A percentile compares a stretch with the other conserved stretches of the same genome.
Conservation (phyloP, 2,329 filamentous ascomycete species). For the Didymosphaeria variabile region DNA sequence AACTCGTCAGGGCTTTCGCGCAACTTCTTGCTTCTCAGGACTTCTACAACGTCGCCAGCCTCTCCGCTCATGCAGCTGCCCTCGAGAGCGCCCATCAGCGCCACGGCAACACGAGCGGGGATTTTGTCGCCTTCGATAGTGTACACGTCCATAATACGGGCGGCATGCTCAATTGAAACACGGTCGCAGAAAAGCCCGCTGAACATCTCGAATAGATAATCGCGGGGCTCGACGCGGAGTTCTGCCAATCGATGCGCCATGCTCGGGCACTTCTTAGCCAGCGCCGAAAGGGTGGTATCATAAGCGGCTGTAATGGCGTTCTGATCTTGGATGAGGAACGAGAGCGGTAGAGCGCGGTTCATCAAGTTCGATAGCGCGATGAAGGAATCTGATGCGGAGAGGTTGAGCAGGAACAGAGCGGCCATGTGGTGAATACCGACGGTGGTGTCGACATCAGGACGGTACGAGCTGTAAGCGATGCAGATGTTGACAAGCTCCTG, state of each 20-base stretch:
- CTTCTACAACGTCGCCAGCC: slow-evolving; percentile 33
- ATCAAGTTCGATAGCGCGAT: slow-evolving; percentile 78
- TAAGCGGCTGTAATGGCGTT: slow-evolving; percentile 75
- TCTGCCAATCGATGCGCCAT: slow-evolving; percentile 69
- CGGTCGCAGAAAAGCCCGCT: slow-evolving; percentile 68
- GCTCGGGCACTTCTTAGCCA: slow-evolving; percentile 69
- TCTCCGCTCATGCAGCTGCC: slow-evolving; percentile 50
- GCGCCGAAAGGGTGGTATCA: slow-evolving; percentile 72
- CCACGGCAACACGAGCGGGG: slow-evolving; percentile 75
- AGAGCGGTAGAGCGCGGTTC: slow-evolving; percentile 77
- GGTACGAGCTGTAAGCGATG: slow-evolving; percentile 82
- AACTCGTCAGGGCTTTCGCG: slow-evolving; percentile 40
- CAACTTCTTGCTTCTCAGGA: slow-evolving; percentile 27
- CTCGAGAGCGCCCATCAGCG: slow-evolving; percentile 66
- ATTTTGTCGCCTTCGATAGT: slow-evolving; percentile 82
- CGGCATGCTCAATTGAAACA: slow-evolving; percentile 73
- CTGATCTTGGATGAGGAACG: slow-evolving; percentile 75
- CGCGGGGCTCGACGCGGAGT: slow-evolving; percentile 50
- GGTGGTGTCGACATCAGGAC: slow-evolving; percentile 81
- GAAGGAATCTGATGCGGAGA: slow-evolving; percentile 72
- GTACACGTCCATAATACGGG: slow-evolving; percentile 81
- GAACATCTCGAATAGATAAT: slow-evolving; percentile 70
- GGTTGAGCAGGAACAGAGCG: slow-evolving; percentile 76
- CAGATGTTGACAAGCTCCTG: slow-evolving; percentile 75
- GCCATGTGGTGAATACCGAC: slow-evolving; percentile 78